phyloP scores from a whole-genome alignment of 805 yeast species.

The Ogataea angusta region DNA sequence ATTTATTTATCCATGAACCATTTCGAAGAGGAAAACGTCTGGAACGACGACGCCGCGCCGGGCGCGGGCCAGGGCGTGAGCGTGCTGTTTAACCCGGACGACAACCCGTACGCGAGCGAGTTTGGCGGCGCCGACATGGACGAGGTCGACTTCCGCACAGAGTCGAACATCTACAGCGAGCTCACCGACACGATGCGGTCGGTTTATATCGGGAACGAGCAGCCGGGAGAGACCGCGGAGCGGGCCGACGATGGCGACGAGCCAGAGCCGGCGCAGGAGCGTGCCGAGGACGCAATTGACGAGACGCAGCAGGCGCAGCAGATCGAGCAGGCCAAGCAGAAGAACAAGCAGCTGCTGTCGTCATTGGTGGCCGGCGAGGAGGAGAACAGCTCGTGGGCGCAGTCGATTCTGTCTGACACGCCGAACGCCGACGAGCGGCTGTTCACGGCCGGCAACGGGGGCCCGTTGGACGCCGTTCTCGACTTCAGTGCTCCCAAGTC shows the following conservation, averaged over 20 bases:
- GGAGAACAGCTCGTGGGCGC: conserved; percentile 10
- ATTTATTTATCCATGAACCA: conserved; percentile 18
- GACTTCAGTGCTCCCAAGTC: conserved; percentile 12
- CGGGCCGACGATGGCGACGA: conserved; percentile 4
- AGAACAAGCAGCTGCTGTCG: conserved; percentile 38
- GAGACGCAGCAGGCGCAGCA: conserved; percentile 18
- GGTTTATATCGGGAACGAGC: conserved; percentile 15
- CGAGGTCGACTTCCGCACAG: conserved; percentile 22
- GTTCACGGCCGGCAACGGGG: conserved; percentile 16
- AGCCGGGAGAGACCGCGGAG: conserved; percentile 1
- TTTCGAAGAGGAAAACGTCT: conserved; percentile 32
- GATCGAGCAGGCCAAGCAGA: conserved; percentile 26
- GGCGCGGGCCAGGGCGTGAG: conserved; percentile 26
- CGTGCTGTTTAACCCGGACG: conserved; percentile 21
- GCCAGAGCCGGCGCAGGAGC: conserved; percentile 5
- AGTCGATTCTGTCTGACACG: conserved; percentile 17
- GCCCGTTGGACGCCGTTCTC: conserved; percentile 23
- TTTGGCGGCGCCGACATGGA: conserved; percentile 18
- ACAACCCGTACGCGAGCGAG: conserved; percentile 22
- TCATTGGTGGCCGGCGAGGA: conserved; percentile 41
- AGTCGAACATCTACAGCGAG: conserved; percentile 15
- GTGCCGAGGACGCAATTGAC: conserved; percentile 11
- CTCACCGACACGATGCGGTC: conserved; percentile 22
- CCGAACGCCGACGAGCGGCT: conserved; percentile 18
- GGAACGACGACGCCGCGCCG: conserved; percentile 60